phyloP scores from a whole-genome alignment of 495 filamentous ascomycete genomes.

The Aspergillus sparsus region DNA sequence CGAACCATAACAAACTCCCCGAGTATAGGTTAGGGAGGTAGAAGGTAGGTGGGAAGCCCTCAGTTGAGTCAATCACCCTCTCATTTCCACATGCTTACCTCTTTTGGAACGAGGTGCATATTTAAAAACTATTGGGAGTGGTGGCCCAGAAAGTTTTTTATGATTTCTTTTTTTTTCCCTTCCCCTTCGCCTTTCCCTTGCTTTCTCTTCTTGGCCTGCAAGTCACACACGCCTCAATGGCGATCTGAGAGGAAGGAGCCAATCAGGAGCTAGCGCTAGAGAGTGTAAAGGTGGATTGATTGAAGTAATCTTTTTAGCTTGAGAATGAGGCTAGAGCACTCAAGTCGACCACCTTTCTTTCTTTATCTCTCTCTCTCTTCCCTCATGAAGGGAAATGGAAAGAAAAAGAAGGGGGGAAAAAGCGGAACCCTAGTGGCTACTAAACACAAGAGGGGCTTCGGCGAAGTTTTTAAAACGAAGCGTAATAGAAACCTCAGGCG shows the following conservation, averaged over 20 bases:
- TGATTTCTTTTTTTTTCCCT: background rate
- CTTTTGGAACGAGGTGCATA: conserved; percentile 87
- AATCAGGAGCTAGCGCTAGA: conserved; percentile 17
- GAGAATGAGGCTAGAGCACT: background rate
- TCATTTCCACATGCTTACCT: conserved; percentile 56
- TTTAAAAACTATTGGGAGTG: conserved; percentile 8
- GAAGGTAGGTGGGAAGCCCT: background rate
- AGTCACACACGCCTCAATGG: conserved; percentile 12
- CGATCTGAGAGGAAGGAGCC: conserved; percentile 11
- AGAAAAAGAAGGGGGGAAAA: conserved; percentile 8
- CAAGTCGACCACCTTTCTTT: background rate
- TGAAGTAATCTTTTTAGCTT: background rate
- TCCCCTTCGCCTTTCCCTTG: background rate
- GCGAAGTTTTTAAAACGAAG: conserved; percentile 11
- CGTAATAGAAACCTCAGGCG: conserved; percentile 9
- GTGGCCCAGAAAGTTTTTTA: background rate
- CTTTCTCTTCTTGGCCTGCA: conserved; percentile 19
- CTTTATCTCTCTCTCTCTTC: background rate
- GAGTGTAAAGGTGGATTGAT: background rate
- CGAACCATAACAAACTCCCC: background rate
- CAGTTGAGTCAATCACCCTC: background rate
- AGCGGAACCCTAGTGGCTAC: conserved; percentile 1
- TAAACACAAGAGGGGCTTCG: conserved; percentile 5
- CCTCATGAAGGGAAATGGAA: conserved; percentile 3
- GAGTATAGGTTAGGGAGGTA: background rate